A percentile compares a stretch with the other conserved stretches of the same genome.
Evolutionary conservation across 2,329 filamentous ascomycete species (phyloP).

Genomic region (Aureobasidium musti): DNA sequence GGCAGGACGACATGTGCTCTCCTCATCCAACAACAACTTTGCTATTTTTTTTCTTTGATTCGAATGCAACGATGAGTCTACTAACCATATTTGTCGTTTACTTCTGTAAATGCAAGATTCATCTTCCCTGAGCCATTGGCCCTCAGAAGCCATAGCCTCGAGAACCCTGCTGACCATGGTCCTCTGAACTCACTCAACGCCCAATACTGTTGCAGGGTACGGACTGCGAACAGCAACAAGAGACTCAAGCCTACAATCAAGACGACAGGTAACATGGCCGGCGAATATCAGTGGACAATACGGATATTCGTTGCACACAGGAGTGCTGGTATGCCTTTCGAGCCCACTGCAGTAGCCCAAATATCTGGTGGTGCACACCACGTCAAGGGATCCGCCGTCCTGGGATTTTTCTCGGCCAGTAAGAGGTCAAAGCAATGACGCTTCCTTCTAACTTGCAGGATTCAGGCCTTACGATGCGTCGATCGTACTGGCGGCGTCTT

Average conservation of each 20-base stretch:
- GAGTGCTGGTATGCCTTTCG: not conserved
- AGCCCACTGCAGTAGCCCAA: constrained; percentile 21
- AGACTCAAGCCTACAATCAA: constrained; percentile 22
- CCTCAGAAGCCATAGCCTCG: constrained; percentile 44
- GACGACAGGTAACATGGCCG: constrained; percentile 17
- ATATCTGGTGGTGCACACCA: constrained; percentile 19
- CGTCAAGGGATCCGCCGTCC: constrained; percentile 6
- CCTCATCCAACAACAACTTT: not conserved
- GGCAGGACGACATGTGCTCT: constrained; percentile 13
- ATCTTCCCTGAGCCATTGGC: constrained; percentile 44
- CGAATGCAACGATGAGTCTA: not conserved
- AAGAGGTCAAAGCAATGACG: constrained; percentile 18
- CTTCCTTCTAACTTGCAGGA: constrained; percentile 3
- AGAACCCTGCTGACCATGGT: constrained; percentile 44
- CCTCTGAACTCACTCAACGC: constrained; percentile 43
- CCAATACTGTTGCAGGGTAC: constrained; percentile 38
- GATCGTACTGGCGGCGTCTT: not conserved
- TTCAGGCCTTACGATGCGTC: not conserved
- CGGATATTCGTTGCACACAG: not conserved
- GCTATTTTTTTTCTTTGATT: not conserved
- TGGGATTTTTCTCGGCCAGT: constrained; percentile 22
- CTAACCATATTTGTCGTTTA: constrained; percentile 45
- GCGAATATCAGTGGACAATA: not conserved
- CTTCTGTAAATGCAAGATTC: constrained; percentile 43
- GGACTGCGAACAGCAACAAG: constrained; percentile 32